Evolutionary conservation across 768 basidiomycete species (phyloP), one percentile per base, ranked within the genome.

Genomic region (Mycena polygramma): DNA sequence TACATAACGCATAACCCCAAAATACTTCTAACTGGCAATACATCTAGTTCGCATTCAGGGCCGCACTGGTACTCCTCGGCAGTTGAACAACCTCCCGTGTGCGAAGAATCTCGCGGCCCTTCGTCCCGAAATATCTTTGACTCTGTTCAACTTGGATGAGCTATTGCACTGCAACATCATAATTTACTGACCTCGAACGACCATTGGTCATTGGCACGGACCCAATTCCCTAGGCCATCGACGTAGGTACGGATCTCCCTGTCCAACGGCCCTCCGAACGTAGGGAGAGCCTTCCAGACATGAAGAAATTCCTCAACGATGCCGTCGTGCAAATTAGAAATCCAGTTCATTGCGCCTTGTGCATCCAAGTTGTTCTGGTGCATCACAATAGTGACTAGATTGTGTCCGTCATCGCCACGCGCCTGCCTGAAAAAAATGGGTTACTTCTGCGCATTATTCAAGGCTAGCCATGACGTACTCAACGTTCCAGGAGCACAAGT

Each of bases 151-250:
- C 30, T 30, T 6, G 30, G 30, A 30, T 30, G 6, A 30, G 30
- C 6, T 30, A 30, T 30, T 30, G 30, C 30, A 30, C 30, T 30
- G 30, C 30, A 30, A 6, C 30, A 30, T 30, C 30, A 30, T 30
- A 30, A 30, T 6, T 3, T 30, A 30, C 30, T 30, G 3, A 30
- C 30, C 57, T 58, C 57, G 57, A 58, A 58, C 39, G 39, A 43
- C 57, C 57, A 58, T 24, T 58, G 39, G 57, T 58, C 41, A 19
- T 48, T 48, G 13, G 45, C 59, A 17, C 59, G 45, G 2, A 60
- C 59, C 59, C 59, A 60, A 20, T 48, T 60, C 59, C 45, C 59
- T 46, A 60, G 48, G 19, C 45, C 46, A 30, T 60, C 59, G 17
- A 60, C 17, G 30, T 60, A 60, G 45, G 45, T 45, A 26, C 46